Evolutionary conservation across 768 basidiomycete genomes (phyloP), one percentile per base, ranked within the genome.

Genomic region (Leccinellum rugosiceps): DNA sequence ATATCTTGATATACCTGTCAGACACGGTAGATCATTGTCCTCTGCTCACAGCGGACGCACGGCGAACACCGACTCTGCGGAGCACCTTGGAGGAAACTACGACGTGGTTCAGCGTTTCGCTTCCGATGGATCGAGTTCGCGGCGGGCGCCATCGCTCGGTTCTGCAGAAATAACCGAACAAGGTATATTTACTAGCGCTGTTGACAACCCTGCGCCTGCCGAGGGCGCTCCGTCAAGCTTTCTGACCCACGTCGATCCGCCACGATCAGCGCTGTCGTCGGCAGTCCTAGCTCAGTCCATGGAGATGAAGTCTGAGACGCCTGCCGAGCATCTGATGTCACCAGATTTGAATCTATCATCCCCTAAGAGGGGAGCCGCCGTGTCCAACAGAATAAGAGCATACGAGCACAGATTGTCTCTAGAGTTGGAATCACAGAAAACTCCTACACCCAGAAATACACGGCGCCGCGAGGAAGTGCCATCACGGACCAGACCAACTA

Each of bases 41-140:
- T 88, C 69, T 61, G 76, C 79, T 72, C 83, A 68, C 79, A 89
- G 64, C 58, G 83, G 67, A 68, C 66, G 74, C 49, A 90, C 90
- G 13, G 83, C 87, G 8, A 81, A 90, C 66, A 85, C 89, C 30
- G 87, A 82, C 51, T 79, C 77, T 9, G 81, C 88, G 55, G 90
- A 90, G 63, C 75, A 77, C 55, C 79, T 90, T 65, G 86, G 80
- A 2, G 83, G 78, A 26, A 79, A 74, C 35, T 84, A 90, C 80
- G 86, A 89, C 71, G 85, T 92, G 45, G 79, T 85, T 34, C 86
- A 90, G 72, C 75, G 81, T 32, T 64, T 68, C 38, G 69, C 62
- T 8, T 70, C 70, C 11, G 71, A 73, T 47, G 65, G 59, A 49
- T 72, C 72, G 25, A 53, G 56, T 31, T 68, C 63, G 23, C 53